A percentile compares a stretch with the other conserved stretches of the same genome.
Conservation (phyloP, 164 flowering plant genomes). For the Cinnamomum micranthum region DNA sequence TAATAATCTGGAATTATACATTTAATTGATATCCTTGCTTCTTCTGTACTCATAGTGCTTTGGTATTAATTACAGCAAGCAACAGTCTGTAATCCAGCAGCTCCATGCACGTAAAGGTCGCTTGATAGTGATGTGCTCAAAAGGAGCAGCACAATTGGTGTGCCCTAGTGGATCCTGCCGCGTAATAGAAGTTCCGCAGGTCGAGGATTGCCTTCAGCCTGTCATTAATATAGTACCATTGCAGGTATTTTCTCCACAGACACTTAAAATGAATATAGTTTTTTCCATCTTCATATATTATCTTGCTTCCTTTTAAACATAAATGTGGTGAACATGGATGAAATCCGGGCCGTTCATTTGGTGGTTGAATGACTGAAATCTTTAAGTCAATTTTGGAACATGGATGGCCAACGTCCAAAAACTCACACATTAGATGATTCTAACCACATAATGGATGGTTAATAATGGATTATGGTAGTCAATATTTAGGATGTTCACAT, state of each 20-base stretch:
- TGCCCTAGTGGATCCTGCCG: conserved; percentile 63
- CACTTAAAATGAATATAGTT: background rate
- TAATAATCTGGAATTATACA: background rate
- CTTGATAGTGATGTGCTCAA: conserved; percentile 80
- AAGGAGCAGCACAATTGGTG: conserved; percentile 74
- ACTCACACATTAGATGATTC: background rate
- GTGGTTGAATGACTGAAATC: background rate
- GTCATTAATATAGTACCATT: conserved; percentile 81
- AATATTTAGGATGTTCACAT: no score
- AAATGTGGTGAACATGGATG: background rate
- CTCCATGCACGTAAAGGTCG: conserved; percentile 97
- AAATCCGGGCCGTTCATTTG: background rate
- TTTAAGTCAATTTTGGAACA: no score
- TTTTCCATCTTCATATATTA: no score
- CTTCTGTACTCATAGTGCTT: conserved; percentile 6
- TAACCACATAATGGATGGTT: background rate
- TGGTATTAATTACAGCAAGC: conserved; percentile 65
- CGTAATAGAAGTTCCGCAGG: conserved; percentile 88
- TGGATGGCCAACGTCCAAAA: background rate
- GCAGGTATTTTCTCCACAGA: conserved; percentile 53
- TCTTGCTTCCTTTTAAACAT: background rate
- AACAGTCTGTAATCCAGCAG: conserved; percentile 95
- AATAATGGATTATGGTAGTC: background rate
- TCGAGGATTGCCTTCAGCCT: conserved; percentile 95
- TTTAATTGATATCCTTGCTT: background rate